Percentiles rank a stretch among this genome's conserved stretches.
These are phyloP conservation scores for Mycena galericulata DNA, from an alignment of 768 basidiomycete species.

Conservation along the genomic window DNA sequence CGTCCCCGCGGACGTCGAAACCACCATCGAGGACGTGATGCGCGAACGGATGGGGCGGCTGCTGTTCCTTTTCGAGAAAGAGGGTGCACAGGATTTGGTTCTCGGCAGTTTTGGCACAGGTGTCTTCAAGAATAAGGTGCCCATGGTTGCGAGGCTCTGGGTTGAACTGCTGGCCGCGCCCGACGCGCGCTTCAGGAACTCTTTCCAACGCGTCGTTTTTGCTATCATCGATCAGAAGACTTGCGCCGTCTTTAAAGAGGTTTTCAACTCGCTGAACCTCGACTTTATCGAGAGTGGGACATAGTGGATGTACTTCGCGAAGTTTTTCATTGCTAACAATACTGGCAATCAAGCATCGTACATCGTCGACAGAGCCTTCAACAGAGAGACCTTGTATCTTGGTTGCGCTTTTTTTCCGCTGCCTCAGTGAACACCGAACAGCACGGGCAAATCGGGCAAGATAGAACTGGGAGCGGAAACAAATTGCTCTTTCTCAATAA, in stretches of 20 bases:
- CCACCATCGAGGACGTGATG: conserved; percentile 67
- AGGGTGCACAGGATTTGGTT: conserved; percentile 69
- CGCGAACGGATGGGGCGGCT: conserved; percentile 78
- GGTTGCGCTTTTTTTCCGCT: too few relatives aligned
- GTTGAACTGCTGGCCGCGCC: conserved; percentile 64
- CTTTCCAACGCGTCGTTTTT: conserved; percentile 75
- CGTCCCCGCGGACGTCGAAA: conserved; percentile 46
- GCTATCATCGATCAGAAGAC: conserved; percentile 70
- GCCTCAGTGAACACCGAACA: too few relatives aligned
- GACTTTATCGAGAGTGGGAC: conserved; percentile 23
- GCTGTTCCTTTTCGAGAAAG: conserved; percentile 71
- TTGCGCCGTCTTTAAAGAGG: conserved; percentile 45
- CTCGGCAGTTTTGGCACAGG: conserved; percentile 86
- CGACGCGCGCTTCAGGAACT: conserved; percentile 64
- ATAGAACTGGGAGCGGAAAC: too few relatives aligned
- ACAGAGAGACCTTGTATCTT: too few relatives aligned
- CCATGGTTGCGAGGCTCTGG: conserved; percentile 72
- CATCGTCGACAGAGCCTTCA: too few relatives aligned
- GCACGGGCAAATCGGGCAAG: too few relatives aligned
- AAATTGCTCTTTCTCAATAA: too few relatives aligned
- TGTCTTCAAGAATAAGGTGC: conserved; percentile 75
- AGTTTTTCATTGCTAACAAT: too few relatives aligned
- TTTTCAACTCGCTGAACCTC: conserved; percentile 30
- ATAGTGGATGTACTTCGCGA: too few relatives aligned
- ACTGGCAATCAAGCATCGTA: too few relatives aligned